Evolutionary conservation across 139 green algal species (phyloP), one percentile per base, ranked within the genome.

Genomic region (Tetraselmis chui): DNA sequence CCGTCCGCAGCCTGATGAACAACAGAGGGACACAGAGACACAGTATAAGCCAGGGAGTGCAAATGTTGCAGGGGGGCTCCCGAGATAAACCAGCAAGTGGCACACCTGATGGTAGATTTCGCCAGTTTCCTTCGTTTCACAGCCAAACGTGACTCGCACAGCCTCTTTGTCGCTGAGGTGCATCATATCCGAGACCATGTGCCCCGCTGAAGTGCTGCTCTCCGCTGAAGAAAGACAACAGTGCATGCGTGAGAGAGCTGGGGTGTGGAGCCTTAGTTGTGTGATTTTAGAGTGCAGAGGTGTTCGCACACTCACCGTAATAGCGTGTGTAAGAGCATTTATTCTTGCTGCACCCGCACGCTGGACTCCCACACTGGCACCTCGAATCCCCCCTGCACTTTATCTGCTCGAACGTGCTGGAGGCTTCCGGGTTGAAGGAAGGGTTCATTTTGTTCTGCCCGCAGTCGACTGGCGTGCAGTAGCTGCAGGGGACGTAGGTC

Each of bases 1-100:
- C 96, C 96, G 82, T 98, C 96, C 0, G 95, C 96, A 31, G 84
- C 83, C 88, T 99, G 96, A n/a, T n/a, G n/a, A n/a, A n/a, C n/a
- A n/a, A n/a, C n/a, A n/a, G n/a, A n/a, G n/a, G n/a, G n/a, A n/a
- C n/a, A n/a, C n/a, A n/a, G n/a, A n/a, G n/a, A n/a, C n/a, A n/a
- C n/a, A n/a, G n/a, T n/a, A n/a, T n/a, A n/a, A n/a, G n/a, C n/a
- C n/a, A n/a, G n/a, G n/a, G n/a, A n/a, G n/a, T n/a, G n/a, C n/a
- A n/a, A n/a, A n/a, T n/a, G n/a, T n/a, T n/a, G n/a, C n/a, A n/a
- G n/a, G n/a, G n/a, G n/a, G n/a, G n/a, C n/a, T n/a, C n/a, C n/a
- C n/a, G n/a, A n/a, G n/a, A n/a, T n/a, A n/a, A n/a, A n/a, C n/a
- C n/a, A n/a, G n/a, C n/a, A n/a, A n/a, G n/a, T n/a, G n/a, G n/a